Evolutionary conservation across 1,284 basidiomycete species (phyloP).

Genomic region (Rhodotorula sp.): DNA sequence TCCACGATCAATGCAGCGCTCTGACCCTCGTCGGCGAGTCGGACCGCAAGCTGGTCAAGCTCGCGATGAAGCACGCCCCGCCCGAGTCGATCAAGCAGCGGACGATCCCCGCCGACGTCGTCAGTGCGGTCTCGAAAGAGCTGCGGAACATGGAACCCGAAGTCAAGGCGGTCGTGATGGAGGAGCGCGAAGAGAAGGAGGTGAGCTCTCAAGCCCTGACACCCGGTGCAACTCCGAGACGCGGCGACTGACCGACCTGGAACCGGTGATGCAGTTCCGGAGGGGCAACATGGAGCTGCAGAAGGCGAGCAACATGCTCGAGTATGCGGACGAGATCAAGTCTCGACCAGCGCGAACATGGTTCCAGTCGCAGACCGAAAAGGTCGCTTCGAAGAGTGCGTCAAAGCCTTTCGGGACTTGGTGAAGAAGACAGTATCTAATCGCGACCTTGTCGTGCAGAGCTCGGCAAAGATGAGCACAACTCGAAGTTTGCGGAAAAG

Average conservation of each 20-base stretch:
- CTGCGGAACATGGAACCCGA: conserved; percentile 74
- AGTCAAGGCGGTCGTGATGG: conserved; percentile 75
- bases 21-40: conserved; percentile 94
- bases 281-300: conserved; percentile 93
- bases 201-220: conserved; percentile 51
- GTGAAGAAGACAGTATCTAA: too few relatives aligned
- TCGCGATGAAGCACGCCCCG: conserved; percentile 84
- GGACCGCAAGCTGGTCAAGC: conserved; percentile 95
- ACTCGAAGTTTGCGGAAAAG: conserved; percentile 42
- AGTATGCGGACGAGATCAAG: conserved; percentile 92
- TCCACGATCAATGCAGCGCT: conserved; percentile 58
- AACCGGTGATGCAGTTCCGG: conserved; percentile 59
- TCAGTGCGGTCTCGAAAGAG: conserved; percentile 69
- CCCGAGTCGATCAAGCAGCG: conserved; percentile 87
- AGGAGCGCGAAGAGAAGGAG: conserved; percentile 95
- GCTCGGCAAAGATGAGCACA: conserved; percentile 37
- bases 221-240: too few relatives aligned
- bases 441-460: conserved; percentile 3
- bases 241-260: not conserved
- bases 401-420: conserved; percentile 24
- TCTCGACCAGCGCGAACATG: conserved; percentile 91
- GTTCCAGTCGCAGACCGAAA: conserved; percentile 92
- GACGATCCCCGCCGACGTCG: conserved; percentile 75
- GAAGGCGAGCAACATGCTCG: conserved; percentile 94
- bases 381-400: conserved; percentile 72